These are phyloP conservation scores for Suhomyces emberorum DNA, from an alignment of 805 yeast genomes.

Conservation along the genomic window DNA sequence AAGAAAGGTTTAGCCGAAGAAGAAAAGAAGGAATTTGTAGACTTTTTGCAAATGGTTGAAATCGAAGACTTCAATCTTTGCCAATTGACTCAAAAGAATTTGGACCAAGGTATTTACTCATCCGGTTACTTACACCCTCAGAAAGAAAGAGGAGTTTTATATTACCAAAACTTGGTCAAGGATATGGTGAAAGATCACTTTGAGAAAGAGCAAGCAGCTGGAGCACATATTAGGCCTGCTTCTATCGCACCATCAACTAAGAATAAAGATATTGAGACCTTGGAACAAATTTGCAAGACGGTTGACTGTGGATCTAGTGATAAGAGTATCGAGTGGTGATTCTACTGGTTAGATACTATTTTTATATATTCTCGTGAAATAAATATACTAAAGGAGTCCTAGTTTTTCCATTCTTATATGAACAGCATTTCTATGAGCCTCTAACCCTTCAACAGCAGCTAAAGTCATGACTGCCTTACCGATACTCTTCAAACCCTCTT, in stretches of 20 bases:
- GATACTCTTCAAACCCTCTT: constrained; percentile 78
- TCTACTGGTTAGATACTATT: too few relatives aligned
- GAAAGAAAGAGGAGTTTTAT: constrained; percentile 57
- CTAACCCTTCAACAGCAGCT: constrained; percentile 95
- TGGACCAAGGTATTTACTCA: constrained; percentile 57
- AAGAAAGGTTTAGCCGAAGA: constrained; percentile 54
- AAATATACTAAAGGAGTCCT: constrained; percentile 45
- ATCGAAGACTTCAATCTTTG: constrained; percentile 58
- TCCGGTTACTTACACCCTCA: constrained; percentile 59
- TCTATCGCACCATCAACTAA: constrained; percentile 35
- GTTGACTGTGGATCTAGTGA: constrained; percentile 41
- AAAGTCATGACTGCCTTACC: constrained; percentile 96
- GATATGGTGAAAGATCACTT: constrained; percentile 58
- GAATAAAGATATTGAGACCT: constrained; percentile 43
- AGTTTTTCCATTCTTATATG: constrained; percentile 87
- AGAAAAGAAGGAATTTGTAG: constrained; percentile 59
- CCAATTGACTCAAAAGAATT: constrained; percentile 56
- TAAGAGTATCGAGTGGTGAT: constrained; percentile 10
- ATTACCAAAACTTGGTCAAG: constrained; percentile 52
- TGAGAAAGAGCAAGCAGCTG: constrained; percentile 42
- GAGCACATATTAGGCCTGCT: constrained; percentile 52
- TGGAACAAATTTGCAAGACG: constrained; percentile 47
- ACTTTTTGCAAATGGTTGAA: constrained; percentile 60
- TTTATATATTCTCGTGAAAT: too few relatives aligned
- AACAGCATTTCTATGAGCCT: constrained; percentile 96